Evolutionary conservation across 1,284 basidiomycete genomes (phyloP).

Genomic region (Tilletia walkeri): DNA sequence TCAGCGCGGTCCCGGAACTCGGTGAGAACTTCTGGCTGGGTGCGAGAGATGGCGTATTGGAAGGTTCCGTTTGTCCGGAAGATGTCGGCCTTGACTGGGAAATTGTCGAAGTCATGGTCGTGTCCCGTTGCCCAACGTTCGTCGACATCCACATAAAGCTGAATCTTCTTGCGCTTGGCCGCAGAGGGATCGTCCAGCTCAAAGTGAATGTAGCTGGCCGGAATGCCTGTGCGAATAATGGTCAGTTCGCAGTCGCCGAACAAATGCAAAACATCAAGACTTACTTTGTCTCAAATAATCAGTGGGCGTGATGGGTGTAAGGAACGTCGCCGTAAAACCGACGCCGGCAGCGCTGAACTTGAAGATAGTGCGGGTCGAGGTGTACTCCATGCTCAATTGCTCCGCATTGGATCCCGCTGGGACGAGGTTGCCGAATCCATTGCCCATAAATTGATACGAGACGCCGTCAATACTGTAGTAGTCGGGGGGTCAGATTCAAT

Average conservation of each 20-base stretch:
- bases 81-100: background rate
- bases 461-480: slow-evolving; percentile 30
- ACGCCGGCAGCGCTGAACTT: slow-evolving; percentile 45
- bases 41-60: too few relatives aligned
- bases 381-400: slow-evolving; percentile 47
- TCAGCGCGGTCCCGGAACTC: slow-evolving; percentile 53
- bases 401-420: slow-evolving; percentile 36
- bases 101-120: background rate
- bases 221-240: slow-evolving; percentile 26
- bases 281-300: slow-evolving; percentile 46
- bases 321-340: slow-evolving; percentile 49
- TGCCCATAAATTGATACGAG: slow-evolving; percentile 50
- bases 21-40: slow-evolving; percentile 19
- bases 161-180: background rate
- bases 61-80: background rate
- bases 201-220: slow-evolving; percentile 49
- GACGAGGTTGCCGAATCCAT: slow-evolving; percentile 45
- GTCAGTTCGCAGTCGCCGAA: background rate
- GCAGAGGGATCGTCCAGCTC: slow-evolving; percentile 30
- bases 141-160: background rate
- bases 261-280: background rate
- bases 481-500: background rate
- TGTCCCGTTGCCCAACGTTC: background rate
- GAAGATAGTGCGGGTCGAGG: slow-evolving; percentile 49
- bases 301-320: slow-evolving; percentile 47